Conservation (phyloP, 257 asterid species). For the Marsdenia floribunda region DNA sequence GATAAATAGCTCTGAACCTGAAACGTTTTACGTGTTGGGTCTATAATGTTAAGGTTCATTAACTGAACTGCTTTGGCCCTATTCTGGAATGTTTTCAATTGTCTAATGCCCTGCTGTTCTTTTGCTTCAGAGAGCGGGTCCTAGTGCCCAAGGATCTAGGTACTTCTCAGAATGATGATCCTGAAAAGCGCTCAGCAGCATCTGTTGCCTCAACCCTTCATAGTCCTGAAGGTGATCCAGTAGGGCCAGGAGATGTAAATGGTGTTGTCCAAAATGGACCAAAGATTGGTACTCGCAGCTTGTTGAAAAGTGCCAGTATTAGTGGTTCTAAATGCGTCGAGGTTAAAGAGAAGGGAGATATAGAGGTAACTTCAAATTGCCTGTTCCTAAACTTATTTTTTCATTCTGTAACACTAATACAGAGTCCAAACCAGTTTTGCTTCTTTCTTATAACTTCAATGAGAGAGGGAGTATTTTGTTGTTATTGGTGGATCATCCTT, state of each 20-base stretch:
- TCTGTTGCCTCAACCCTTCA: slow-evolving; percentile 62
- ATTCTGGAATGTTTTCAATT: not conserved
- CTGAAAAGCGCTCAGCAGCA: slow-evolving; percentile 55
- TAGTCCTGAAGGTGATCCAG: slow-evolving; percentile 50
- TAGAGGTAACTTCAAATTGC: slow-evolving; percentile 43
- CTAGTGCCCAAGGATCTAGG: slow-evolving; percentile 68
- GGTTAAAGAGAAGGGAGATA: slow-evolving; percentile 43
- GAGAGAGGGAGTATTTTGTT: not conserved
- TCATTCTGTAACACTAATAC: not conserved
- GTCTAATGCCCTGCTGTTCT: slow-evolving; percentile 1
- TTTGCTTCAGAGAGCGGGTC: slow-evolving; percentile 68
- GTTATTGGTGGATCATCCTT: too few relatives aligned
- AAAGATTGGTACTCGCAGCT: slow-evolving; percentile 62
- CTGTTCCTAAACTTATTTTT: not conserved
- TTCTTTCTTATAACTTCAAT: not conserved
- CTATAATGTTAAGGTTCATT: not conserved
- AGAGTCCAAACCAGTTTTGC: not conserved
- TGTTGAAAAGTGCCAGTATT: slow-evolving; percentile 91
- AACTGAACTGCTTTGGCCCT: not conserved
- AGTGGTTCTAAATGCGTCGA: slow-evolving; percentile 84
- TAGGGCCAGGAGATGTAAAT: slow-evolving; percentile 32
- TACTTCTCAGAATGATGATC: slow-evolving; percentile 33
- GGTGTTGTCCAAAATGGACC: slow-evolving; percentile 34
- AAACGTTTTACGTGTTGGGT: not conserved
- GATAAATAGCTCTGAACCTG: not conserved